Base-by-base conservation (phyloP, 768 basidiomycete genomes). In the Favolaschia claudopus region DNA sequence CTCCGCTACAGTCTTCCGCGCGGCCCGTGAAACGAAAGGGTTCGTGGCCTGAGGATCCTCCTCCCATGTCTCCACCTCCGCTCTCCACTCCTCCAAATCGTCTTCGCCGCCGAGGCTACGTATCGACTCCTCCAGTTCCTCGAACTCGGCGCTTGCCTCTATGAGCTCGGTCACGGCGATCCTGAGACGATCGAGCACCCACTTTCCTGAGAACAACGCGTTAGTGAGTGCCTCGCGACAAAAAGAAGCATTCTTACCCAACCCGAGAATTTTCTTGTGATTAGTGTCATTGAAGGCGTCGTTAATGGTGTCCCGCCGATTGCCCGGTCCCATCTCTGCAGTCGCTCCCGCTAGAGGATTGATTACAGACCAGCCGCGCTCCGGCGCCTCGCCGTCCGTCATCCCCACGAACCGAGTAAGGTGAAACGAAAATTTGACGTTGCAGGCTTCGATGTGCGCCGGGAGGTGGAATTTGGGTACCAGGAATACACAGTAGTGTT, bases 401-500 rank as follows among this genome's bases (percentile, higher is more conserved):
- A 67, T 55, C 2, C 71, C 72, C 20, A 67, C 60, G 0, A 58
- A 52, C 1, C 47, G 49, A 4, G 53, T 51, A 15, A 64, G 66
- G 36, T 77, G 71, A 27, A 77, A 67, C 0, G 72, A 77, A 31
- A 60, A 78, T 1, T 32, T 28, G 29, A 50, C 60, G 13, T 74
- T 72, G 39, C 74, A 74, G 9, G 53, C 37, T 0, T 60, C 42
- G 1, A 60, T 46, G 37, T 78, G 77, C 0, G 62, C 70, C 0
- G 64, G 60, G 6, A 76, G 60, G 28, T 78, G 77, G 22, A 72
- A 76, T 48, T 77, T 77, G 0, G 74, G 77, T 15, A 56, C 45
- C 4, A 55, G 52, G 47, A 61, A 61, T 0, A 36, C 42, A 20
- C 36, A 25, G 13, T 17, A 44, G 24, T 42, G 37, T 20, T 31